Percentiles rank a stretch among this genome's conserved stretches.
These are phyloP conservation scores for Thermochaetoides thermophila DNA, from an alignment of 495 filamentous ascomycete species.

Conservation along the genomic window DNA sequence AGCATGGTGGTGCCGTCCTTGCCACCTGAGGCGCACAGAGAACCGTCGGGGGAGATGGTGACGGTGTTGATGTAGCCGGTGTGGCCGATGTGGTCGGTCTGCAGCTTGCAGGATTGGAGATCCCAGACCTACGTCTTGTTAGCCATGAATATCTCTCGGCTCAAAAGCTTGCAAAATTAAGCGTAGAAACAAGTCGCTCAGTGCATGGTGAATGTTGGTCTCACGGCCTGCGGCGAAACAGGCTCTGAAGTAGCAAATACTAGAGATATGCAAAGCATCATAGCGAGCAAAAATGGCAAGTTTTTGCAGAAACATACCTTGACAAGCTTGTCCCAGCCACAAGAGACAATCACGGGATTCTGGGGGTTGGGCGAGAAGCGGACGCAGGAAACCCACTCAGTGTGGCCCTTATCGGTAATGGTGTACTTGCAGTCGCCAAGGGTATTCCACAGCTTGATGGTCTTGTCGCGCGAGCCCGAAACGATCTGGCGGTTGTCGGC, in stretches of 20 bases:
- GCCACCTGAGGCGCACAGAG: slow-evolving; percentile 96
- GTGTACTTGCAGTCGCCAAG: slow-evolving; percentile 99
- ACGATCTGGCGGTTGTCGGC: slow-evolving; percentile 99
- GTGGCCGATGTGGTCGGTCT: slow-evolving; percentile 99
- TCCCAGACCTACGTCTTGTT: slow-evolving; percentile 98
- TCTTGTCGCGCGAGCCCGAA: slow-evolving; percentile 91
- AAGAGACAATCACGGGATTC: slow-evolving; percentile 98
- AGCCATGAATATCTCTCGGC: slow-evolving; percentile 3
- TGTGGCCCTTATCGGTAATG: slow-evolving; percentile 99
- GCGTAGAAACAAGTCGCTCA: slow-evolving; percentile 37
- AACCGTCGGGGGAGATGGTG: slow-evolving; percentile 98
- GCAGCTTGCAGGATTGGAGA: slow-evolving; percentile 95
- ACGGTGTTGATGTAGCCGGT: slow-evolving; percentile 99
- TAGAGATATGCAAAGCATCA: slow-evolving; percentile 81
- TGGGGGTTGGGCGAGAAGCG: slow-evolving; percentile 99
- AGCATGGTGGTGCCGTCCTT: slow-evolving; percentile 99
- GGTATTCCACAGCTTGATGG: slow-evolving; percentile 99
- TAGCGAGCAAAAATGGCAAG: slow-evolving; percentile 27
- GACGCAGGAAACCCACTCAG: slow-evolving; percentile 98
- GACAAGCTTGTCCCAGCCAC: slow-evolving; percentile 99
- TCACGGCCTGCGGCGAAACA: slow-evolving; percentile 61
- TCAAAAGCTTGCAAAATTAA: slow-evolving; percentile 2
- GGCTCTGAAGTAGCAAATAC: slow-evolving; percentile 99
- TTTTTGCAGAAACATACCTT: slow-evolving; percentile 86
- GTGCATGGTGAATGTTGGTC: slow-evolving; percentile 83